These are phyloP conservation scores for Arthrobotrys conoides DNA, from an alignment of 2,329 filamentous ascomycete genomes.

Conservation along the genomic window DNA sequence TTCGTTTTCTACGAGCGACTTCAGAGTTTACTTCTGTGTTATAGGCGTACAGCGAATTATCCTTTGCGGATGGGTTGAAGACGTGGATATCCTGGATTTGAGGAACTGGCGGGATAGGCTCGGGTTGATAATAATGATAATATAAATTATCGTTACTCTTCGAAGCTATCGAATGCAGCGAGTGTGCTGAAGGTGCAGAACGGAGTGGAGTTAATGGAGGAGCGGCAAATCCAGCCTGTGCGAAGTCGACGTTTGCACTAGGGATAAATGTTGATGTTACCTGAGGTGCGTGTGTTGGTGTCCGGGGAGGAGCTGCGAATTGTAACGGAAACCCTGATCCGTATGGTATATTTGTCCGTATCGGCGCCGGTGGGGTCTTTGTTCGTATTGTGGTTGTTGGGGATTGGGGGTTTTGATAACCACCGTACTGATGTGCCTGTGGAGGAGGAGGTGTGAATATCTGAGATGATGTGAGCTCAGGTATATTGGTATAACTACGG, in stretches of 20 bases:
- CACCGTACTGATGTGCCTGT: conserved; percentile 20
- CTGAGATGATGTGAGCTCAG: conserved; percentile 60
- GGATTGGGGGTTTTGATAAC: conserved; percentile 28
- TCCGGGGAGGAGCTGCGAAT: conserved; percentile 57
- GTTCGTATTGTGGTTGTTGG: conserved; percentile 44
- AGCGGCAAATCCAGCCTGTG: conserved; percentile 58
- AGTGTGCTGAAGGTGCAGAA: conserved; percentile 44
- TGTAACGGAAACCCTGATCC: conserved; percentile 36
- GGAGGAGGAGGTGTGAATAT: conserved; percentile 45
- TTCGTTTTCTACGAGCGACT: conserved; percentile 47
- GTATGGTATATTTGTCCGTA: conserved; percentile 58
- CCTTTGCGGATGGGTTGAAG: conserved; percentile 53
- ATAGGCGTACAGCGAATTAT: conserved; percentile 52
- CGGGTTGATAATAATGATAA: conserved; percentile 46
- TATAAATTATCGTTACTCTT: conserved; percentile 60
- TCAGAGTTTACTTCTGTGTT: conserved; percentile 58
- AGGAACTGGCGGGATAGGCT: conserved; percentile 53
- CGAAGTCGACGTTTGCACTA: conserved; percentile 46
- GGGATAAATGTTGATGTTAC: conserved; percentile 57
- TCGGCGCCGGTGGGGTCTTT: conserved; percentile 58
- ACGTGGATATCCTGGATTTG: conserved; percentile 61
- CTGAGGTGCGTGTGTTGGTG: conserved; percentile 56
- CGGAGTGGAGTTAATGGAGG: conserved; percentile 50
- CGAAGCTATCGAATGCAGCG: conserved; percentile 38
- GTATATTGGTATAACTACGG: conserved; percentile 61